Conservation (phyloP, 495 filamentous ascomycete genomes). For the Penicillium bialowiezense region DNA sequence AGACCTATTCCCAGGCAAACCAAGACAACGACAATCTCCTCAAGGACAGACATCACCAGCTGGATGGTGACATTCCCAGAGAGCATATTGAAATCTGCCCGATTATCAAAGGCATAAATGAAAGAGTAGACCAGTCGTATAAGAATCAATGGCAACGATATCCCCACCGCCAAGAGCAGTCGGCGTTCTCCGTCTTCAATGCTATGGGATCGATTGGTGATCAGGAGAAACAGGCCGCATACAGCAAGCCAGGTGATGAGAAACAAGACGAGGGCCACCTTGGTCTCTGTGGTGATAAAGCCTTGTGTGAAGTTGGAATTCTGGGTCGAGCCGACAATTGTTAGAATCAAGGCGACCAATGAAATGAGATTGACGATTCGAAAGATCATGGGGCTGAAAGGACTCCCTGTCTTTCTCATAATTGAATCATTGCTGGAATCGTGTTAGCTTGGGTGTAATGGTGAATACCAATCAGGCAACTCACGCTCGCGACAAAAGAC, state of each 20-base stretch:
- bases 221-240: constrained; percentile 1
- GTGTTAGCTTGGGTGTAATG: background rate
- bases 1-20: constrained; percentile 24
- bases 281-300: constrained; percentile 6
- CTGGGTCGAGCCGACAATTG: constrained; percentile 12
- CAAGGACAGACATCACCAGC: constrained; percentile 9
- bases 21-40: constrained; percentile 10
- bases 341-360: constrained; percentile 16
- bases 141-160: constrained; percentile 31
- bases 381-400: constrained; percentile 24
- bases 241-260: constrained; percentile 18
- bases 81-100: constrained; percentile 1
- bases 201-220: background rate
- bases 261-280: constrained; percentile 18
- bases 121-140: constrained; percentile 32
- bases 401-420: constrained; percentile 9
- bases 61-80: constrained; percentile 9
- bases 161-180: constrained; percentile 26
- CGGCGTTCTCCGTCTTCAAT: constrained; percentile 26
- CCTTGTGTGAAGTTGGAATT: constrained; percentile 5
- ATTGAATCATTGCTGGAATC: constrained; percentile 19
- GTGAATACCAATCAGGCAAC: background rate
- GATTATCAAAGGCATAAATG: constrained; percentile 21
- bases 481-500: constrained; percentile 22
- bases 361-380: constrained; percentile 13